Evolutionary conservation across 2,329 filamentous ascomycete species (phyloP).

Genomic region (Neobulgaria alba): DNA sequence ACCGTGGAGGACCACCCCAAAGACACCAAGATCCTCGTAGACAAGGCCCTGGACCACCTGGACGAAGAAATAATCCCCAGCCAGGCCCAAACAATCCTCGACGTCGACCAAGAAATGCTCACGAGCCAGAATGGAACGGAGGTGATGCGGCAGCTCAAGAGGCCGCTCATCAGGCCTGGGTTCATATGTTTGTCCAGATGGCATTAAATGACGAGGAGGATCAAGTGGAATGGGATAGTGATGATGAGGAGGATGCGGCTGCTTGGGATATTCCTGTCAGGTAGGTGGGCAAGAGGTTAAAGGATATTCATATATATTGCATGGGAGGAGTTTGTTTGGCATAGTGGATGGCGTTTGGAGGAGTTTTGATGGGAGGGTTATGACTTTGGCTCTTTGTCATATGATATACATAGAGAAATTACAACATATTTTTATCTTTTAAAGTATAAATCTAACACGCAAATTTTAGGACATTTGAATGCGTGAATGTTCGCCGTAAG

Average conservation of each 20-base stretch:
- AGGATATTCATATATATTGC: too few relatives aligned
- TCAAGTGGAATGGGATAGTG: constrained; percentile 27
- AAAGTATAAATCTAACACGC: too few relatives aligned
- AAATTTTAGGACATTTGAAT: too few relatives aligned
- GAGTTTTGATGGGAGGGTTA: too few relatives aligned
- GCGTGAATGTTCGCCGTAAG: too few relatives aligned
- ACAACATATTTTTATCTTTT: too few relatives aligned
- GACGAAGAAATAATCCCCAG: not conserved
- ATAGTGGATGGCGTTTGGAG: too few relatives aligned
- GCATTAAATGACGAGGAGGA: constrained; percentile 29
- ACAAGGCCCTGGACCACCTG: constrained; percentile 1
- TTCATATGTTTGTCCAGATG: constrained; percentile 29
- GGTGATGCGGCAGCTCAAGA: constrained; percentile 10
- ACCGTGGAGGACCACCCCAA: not conserved
- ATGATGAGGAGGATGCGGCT: constrained; percentile 39
- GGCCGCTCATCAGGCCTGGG: constrained; percentile 25
- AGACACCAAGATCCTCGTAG: constrained; percentile 2
- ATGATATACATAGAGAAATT: too few relatives aligned
- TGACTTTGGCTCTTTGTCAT: too few relatives aligned
- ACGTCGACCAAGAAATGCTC: constrained; percentile 2
- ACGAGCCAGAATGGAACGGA: constrained; percentile 8
- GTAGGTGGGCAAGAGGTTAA: too few relatives aligned
- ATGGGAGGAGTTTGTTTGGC: too few relatives aligned
- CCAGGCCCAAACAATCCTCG: not conserved
- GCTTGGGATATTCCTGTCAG: constrained; percentile 33